phyloP scores from a whole-genome alignment of 2,329 filamentous ascomycete genomes.

The Botrytis tulipae region DNA sequence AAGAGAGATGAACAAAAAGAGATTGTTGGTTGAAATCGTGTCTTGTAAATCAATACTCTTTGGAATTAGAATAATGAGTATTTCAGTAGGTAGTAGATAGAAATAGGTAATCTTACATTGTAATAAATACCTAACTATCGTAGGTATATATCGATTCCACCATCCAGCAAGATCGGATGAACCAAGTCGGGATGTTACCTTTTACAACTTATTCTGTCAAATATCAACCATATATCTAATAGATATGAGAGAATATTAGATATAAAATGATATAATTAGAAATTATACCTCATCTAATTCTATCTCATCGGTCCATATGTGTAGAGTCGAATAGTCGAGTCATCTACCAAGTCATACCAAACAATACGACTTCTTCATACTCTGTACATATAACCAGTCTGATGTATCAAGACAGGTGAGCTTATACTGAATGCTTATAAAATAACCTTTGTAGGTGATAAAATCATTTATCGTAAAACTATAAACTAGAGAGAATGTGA shows the following conservation, averaged over 20 bases:
- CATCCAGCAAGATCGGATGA: not conserved
- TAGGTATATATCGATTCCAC: not conserved
- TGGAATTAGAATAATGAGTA: not conserved
- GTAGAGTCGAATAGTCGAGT: not conserved
- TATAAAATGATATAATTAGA: not conserved
- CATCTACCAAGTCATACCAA: not conserved
- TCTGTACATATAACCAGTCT: not conserved
- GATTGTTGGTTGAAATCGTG: not conserved
- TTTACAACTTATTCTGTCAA: too few relatives aligned
- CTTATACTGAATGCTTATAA: not conserved
- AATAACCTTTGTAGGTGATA: not conserved
- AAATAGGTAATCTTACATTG: too few relatives aligned
- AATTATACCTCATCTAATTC: not conserved
- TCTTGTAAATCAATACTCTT: not conserved
- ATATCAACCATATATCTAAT: not conserved
- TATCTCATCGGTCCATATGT: not conserved
- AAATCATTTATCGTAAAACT: not conserved
- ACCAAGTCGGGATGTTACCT: not conserved
- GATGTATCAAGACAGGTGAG: constrained; percentile 1
- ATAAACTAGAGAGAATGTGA: constrained; percentile 18
- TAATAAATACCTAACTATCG: not conserved
- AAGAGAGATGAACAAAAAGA: not conserved
- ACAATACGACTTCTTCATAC: not conserved
- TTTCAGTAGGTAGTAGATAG: not conserved
- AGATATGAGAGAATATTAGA: not conserved